phyloP scores from a whole-genome alignment of 371 early-diverging fungal species.

The Mortierella sp. region DNA sequence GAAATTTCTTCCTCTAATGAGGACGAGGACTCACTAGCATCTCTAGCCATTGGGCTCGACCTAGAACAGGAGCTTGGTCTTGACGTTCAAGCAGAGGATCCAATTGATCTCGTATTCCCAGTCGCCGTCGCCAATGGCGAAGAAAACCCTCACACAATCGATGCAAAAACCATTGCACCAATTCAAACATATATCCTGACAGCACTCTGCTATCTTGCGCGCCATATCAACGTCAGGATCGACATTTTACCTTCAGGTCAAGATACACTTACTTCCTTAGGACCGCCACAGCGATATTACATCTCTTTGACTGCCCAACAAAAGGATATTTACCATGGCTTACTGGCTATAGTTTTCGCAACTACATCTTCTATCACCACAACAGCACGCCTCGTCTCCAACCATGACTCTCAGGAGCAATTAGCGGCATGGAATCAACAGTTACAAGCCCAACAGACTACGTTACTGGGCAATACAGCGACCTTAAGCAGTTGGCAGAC shows the following conservation, averaged over 20 bases:
- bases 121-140: background rate
- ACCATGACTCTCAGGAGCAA: background rate
- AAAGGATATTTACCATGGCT: constrained; percentile 27
- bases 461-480: constrained; percentile 30
- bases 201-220: constrained; percentile 49
- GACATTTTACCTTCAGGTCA: constrained; percentile 52
- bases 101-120: constrained; percentile 51
- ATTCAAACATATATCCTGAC: constrained; percentile 39
- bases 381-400: background rate
- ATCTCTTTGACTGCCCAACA: constrained; percentile 25
- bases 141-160: background rate
- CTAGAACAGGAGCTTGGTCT: constrained; percentile 51
- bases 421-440: constrained; percentile 4
- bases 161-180: constrained; percentile 17
- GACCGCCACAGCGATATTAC: constrained; percentile 49
- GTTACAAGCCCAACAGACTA: constrained; percentile 20
- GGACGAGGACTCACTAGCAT: background rate
- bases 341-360: constrained; percentile 45
- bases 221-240: constrained; percentile 54
- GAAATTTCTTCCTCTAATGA: constrained; percentile 7
- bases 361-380: constrained; percentile 20
- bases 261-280: constrained; percentile 50
- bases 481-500: constrained; percentile 37
- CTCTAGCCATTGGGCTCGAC: constrained; percentile 22
- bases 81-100: constrained; percentile 46